Conservation (phyloP, 140 eudicot genomes). For the Ambrosia hybrid region DNA sequence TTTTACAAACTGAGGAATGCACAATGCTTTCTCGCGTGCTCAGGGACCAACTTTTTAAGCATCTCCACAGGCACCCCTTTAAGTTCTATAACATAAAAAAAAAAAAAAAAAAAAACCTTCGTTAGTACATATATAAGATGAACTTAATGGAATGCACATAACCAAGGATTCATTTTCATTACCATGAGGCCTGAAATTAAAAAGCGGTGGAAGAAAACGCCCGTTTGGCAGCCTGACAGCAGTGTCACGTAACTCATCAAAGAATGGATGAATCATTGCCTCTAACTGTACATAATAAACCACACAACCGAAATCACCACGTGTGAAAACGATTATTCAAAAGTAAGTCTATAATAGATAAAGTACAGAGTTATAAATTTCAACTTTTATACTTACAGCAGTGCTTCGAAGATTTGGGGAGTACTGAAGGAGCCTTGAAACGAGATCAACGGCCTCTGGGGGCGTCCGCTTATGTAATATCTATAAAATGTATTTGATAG, state of each 20-base stretch:
- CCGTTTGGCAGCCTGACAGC: conserved; percentile 84
- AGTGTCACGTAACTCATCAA: conserved; percentile 90
- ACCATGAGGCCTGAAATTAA: conserved; percentile 89
- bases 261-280: conserved; percentile 74
- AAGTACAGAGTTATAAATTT: neutral
- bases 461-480: conserved; percentile 93
- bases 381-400: conserved; percentile 58
- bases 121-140: neutral
- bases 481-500: conserved; percentile 34
- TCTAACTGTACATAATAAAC: conserved; percentile 54
- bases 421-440: conserved; percentile 87
- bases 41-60: conserved; percentile 72
- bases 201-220: conserved; percentile 78
- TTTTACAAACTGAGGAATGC: conserved; percentile 54
- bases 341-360: neutral
- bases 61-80: conserved; percentile 70
- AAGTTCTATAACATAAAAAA: conserved; percentile 60
- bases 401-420: conserved; percentile 89
- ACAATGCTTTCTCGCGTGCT: conserved; percentile 87
- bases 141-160: neutral
- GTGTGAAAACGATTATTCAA: neutral
- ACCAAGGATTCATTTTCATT: neutral
- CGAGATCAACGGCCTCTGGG: conserved; percentile 87
- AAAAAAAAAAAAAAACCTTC: neutral
- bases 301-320: neutral